These are phyloP conservation scores for Ambrosiella cleistominuta DNA, from an alignment of 2,329 filamentous ascomycete genomes.

Conservation along the genomic window DNA sequence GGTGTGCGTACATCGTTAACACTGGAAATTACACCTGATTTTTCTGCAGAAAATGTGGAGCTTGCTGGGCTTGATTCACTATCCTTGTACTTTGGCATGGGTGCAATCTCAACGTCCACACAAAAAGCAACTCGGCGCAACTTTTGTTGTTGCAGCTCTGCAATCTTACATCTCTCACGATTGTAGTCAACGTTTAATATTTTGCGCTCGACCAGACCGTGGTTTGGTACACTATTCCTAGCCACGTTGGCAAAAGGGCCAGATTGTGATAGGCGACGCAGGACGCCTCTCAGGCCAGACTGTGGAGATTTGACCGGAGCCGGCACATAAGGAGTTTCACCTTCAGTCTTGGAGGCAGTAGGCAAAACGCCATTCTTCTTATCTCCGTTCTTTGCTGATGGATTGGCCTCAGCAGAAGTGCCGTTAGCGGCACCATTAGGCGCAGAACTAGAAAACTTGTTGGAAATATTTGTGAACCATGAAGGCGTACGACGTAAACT, in stretches of 20 bases:
- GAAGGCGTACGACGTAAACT: constrained; percentile 45
- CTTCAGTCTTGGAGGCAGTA: constrained; percentile 36
- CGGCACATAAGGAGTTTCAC: constrained; percentile 51
- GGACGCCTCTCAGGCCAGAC: constrained; percentile 56
- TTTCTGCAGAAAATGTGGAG: background rate
- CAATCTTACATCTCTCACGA: constrained; percentile 61
- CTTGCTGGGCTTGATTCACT: background rate
- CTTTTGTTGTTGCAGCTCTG: constrained; percentile 64
- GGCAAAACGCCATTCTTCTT: constrained; percentile 42
- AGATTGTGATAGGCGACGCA: constrained; percentile 65
- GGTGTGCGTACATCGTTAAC: background rate
- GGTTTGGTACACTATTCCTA: constrained; percentile 29
- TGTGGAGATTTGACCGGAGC: constrained; percentile 52
- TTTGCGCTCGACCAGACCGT: constrained; percentile 60
- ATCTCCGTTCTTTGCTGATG: constrained; percentile 3
- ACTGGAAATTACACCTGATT: background rate
- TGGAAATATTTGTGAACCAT: constrained; percentile 87
- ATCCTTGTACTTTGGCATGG: constrained; percentile 51
- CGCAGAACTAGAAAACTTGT: constrained; percentile 57
- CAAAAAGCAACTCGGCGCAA: constrained; percentile 82
- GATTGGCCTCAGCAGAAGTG: background rate
- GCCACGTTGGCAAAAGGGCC: constrained; percentile 26
- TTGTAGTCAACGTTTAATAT: constrained; percentile 72
- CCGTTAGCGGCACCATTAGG: constrained; percentile 20
- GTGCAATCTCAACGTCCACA: constrained; percentile 92